Evolutionary conservation across 495 filamentous ascomycete genomes (phyloP), one percentile per base, ranked within the genome.

Genomic region (Delitschia confertaspora): DNA sequence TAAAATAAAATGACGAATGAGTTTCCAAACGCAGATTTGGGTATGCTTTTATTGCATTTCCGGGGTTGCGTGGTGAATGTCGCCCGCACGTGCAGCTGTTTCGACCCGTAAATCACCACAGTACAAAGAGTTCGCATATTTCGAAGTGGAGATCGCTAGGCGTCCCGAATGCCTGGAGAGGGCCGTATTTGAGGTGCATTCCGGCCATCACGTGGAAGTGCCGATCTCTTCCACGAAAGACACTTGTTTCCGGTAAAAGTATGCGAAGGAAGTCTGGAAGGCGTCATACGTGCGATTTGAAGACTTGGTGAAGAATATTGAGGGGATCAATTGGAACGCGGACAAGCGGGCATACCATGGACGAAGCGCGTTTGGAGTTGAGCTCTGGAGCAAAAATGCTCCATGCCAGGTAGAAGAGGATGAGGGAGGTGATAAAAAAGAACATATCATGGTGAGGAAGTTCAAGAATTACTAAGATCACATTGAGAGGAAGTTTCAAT

Each of bases 321-420:
- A 51, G 35, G 3, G 47, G 47, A 30, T 51, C 47, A 13, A 51
- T 29, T 1, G 41, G 47, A 1, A 51, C 9, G 1, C 41, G 34
- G 2, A 51, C 21, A n/a, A 51, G 40, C 13, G 47, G 47, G 1
- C 44, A 45, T 11, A 40, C 47, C 41, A 51, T 51, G 1, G 40
- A 23, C 5, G 18, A 25, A 1, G 47, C 47, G 5, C 47, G 40
- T 4, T 36, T 3, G 17, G 44, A 45, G 17, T 51, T 51, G 3
- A 33, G 11, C 20, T 49, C 46, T 9, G 43, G 32, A 16, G 13
- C 20, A 7, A 49, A 14, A 6, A 36, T 2, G 11, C 46, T 43
- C 31, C 33, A 49, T 37, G 17, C 14, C 19, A 18, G 6, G 25
- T 49, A 49, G 6, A 37, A 19, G n/a, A n/a, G n/a, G n/a, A n/a